Conservation (phyloP, 2,329 filamentous ascomycete species). For the Fusarium duplospermum region DNA sequence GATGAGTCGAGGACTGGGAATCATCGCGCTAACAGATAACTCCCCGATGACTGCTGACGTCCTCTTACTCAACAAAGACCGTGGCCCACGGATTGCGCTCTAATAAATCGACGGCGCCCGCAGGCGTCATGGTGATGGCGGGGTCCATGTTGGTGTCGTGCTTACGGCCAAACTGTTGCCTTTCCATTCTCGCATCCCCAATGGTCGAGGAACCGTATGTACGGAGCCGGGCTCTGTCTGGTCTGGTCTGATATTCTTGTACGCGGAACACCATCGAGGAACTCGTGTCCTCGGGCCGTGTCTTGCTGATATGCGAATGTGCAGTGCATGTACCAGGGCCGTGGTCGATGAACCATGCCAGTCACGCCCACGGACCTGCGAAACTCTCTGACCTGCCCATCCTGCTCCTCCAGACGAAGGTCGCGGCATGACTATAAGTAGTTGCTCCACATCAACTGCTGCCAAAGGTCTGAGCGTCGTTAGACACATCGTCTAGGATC, state of each 20-base stretch:
- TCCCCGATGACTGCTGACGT: background rate
- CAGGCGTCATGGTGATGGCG: slow-evolving; percentile 15
- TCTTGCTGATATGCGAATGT: slow-evolving; percentile 21
- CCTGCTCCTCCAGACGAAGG: slow-evolving; percentile 6
- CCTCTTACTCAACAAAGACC: background rate
- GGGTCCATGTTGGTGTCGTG: slow-evolving; percentile 18
- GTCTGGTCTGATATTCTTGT: slow-evolving; percentile 30
- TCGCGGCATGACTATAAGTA: slow-evolving; percentile 26
- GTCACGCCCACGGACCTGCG: background rate
- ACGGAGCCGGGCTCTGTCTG: background rate
- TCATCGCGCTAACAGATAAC: background rate
- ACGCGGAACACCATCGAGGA: slow-evolving; percentile 9
- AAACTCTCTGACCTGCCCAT: slow-evolving; percentile 3
- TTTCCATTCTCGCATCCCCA: background rate
- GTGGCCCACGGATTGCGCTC: background rate
- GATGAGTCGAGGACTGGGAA: background rate
- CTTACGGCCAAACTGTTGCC: slow-evolving; percentile 8
- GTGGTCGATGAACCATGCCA: background rate
- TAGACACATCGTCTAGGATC: slow-evolving; percentile 27
- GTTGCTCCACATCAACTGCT: slow-evolving; percentile 32
- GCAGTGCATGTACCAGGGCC: background rate
- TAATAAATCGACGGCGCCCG: background rate
- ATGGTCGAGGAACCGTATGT: background rate
- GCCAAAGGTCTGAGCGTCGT: slow-evolving; percentile 34
- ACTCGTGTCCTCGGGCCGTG: background rate